Base-by-base conservation (phyloP, 768 basidiomycete species). In the Mycena galopus region DNA sequence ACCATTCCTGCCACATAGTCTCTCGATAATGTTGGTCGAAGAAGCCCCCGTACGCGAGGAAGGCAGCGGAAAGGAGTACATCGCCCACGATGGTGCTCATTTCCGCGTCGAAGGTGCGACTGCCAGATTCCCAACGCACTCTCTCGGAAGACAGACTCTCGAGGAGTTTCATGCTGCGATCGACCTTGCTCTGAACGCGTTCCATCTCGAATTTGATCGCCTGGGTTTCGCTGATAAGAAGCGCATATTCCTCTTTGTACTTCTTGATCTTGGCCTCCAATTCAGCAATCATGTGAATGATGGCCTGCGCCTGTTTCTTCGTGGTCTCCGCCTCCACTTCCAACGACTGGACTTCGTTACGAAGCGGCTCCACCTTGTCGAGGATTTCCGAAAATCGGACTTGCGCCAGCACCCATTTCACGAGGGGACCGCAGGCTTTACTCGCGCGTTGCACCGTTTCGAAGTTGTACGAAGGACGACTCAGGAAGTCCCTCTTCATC, bases 81-180 rank as follows among this genome's bases (percentile, higher is more conserved):
- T 99, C 97, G 29, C 98, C 98, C 39, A 97, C 96, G 73, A 99
- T 97, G 51, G 98, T 99, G 80, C 95, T 94, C 97, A 99, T 99
- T 82, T 99, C 97, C 1, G 92, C 90, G 77, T 98, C 98, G 80
- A 99, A 99, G 0, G 96, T 96, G 60, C 93, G 91, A 81, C 97
- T 98, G 37, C 96, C 96, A 4, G 90, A 85, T 80, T 99, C 96
- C 98, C 98, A 99, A 72, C 98, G 92, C 51, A 88, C 88, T 79
- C 95, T 90, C 82, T 99, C 98, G 0, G 98, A 98, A 11, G 96
- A 98, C 77, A 99, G 85, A 82, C 95, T 97, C 79, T 93, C 94
- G 51, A 99, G 87, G 57, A 99, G 87, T 73, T 93, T 98, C 93
- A 99, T 95, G 80, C 96, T 97, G 74, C 97, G 94, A 79, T 97